Conservation (phyloP, 2,329 filamentous ascomycete genomes). For the Calonectria naviculata region DNA sequence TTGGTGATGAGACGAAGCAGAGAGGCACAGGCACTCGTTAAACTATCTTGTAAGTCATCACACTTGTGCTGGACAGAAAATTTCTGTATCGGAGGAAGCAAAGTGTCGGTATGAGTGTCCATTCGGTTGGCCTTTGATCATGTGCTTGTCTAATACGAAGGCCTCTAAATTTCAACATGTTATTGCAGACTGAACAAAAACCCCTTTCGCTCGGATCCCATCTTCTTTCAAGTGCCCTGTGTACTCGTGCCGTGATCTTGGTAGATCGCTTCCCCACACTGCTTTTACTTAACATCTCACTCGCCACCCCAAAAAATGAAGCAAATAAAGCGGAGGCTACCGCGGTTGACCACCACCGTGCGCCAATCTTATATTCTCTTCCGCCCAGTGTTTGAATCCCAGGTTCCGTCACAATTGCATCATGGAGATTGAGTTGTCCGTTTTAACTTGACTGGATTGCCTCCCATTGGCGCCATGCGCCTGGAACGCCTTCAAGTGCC, state of each 20-base stretch:
- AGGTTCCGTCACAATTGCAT: background rate
- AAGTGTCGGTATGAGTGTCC: background rate
- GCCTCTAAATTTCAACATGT: background rate
- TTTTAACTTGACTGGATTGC: background rate
- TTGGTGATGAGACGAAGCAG: background rate
- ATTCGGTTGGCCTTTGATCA: background rate
- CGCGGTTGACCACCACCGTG: background rate
- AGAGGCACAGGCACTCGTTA: background rate
- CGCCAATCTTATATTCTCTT: background rate
- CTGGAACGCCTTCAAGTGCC: background rate
- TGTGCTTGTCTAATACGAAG: background rate
- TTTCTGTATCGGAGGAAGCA: background rate
- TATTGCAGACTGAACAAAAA: background rate
- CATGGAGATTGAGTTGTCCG: background rate
- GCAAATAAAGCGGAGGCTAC: background rate
- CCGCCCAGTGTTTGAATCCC: background rate
- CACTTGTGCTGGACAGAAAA: background rate
- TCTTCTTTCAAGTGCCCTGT: background rate
- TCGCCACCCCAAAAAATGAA: conserved; percentile 3
- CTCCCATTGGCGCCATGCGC: background rate
- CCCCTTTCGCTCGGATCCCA: background rate
- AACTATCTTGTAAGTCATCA: background rate
- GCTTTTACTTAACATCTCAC: background rate
- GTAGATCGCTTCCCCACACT: background rate
- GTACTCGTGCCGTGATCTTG: background rate